Evolutionary conservation across 805 yeast genomes (phyloP), one percentile per base, ranked within the genome.

Genomic region (Sugiyamaella marilandica): DNA sequence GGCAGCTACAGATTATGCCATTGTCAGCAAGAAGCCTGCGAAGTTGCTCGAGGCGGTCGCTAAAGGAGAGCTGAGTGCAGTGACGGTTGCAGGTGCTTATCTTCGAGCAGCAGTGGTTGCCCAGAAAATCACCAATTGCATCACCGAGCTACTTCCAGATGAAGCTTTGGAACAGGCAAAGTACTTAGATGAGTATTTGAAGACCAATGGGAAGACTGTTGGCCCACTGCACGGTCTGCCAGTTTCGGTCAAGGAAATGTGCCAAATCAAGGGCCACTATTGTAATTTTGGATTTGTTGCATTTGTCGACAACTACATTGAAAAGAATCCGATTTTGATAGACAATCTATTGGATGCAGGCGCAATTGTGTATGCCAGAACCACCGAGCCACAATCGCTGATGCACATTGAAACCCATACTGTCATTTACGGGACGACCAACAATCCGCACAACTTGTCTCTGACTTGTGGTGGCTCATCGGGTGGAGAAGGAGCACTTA

Each of bases 181-280:
- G 43, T 10, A 64, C 49, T 70, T 82, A 53, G 91, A 84, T 61
- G 77, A 73, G 24, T 74, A 76, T 61, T 78, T 59, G 52, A 65
- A 63, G 50, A 59, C 70, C 41, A 66, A 74, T 41, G 84, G 83
- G 10, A 73, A 75, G 55, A 66, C 75, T 1, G 19, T 39, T 13
- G 83, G 83, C 45, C 82, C 84, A 0, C 69, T 82, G 51, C 85
- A 84, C 44, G 87, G 87, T 1, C 65, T 83, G 58, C 86, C 87
- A 5, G 69, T 83, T 46, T 80, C 86, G 1, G 65, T 82, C 51
- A 83, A 83, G 63, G 87, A 82, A 58, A 82, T 82, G 45, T 74
- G 72, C 59, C 67, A 70, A 47, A 74, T 74, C 53, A 70, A 66
- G 45, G 84, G 83, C 41, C 76, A 70, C 52, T 76, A 78, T 60